These are phyloP conservation scores for Cryptococcus sp. DNA, from an alignment of 1,284 basidiomycete genomes.

Conservation along the genomic window DNA sequence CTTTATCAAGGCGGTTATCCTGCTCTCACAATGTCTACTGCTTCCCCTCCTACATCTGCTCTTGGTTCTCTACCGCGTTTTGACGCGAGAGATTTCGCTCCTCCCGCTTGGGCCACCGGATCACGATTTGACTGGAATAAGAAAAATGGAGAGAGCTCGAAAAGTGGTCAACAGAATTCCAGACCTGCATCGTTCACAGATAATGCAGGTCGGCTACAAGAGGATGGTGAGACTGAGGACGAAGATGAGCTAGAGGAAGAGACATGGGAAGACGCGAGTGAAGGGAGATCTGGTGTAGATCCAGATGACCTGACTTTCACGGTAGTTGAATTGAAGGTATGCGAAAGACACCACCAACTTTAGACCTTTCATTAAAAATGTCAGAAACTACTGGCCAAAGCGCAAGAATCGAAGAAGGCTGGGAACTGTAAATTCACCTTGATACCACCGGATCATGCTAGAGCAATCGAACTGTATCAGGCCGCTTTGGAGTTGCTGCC, in stretches of 20 bases:
- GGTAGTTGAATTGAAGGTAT: background rate
- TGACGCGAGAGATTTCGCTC: constrained; percentile 29
- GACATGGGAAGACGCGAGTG: constrained; percentile 13
- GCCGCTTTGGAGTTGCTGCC: constrained; percentile 29
- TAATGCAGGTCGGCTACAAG: background rate
- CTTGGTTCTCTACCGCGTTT: constrained; percentile 22
- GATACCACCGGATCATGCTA: constrained; percentile 22
- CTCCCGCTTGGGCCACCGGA: constrained; percentile 31
- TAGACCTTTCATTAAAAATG: background rate
- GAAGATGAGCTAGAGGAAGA: constrained; percentile 10
- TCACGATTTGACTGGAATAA: constrained; percentile 11
- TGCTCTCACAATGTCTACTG: too few relatives aligned
- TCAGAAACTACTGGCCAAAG: constrained; percentile 24
- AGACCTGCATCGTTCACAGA: background rate
- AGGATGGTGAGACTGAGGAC: constrained; percentile 1
- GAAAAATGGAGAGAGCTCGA: constrained; percentile 19
- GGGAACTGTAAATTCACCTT: constrained; percentile 37
- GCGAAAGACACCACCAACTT: background rate
- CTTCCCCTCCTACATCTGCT: background rate
- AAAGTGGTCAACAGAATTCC: background rate
- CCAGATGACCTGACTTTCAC: background rate
- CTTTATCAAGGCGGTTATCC: too few relatives aligned
- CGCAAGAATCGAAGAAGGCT: constrained; percentile 21
- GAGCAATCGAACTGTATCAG: constrained; percentile 28
- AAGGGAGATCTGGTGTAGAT: background rate